Evolutionary conservation across 352 stramenopile genomes (phyloP), one percentile per base, ranked within the genome.

Genomic region (Globisporangium spinosum): DNA sequence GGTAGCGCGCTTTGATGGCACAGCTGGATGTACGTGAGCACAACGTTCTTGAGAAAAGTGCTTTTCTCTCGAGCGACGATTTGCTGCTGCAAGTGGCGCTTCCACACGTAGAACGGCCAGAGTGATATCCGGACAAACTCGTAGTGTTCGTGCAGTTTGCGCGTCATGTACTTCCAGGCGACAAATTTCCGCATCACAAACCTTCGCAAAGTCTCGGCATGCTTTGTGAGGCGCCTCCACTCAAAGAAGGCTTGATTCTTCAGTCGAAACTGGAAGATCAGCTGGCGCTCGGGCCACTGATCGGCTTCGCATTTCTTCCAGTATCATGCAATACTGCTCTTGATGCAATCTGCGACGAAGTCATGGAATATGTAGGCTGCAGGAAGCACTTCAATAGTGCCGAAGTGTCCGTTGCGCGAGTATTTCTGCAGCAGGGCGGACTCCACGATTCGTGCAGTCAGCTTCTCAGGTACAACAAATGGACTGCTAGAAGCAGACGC

Each of bases 31-130:
- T 91, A 90, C 23, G 80, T 87, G 15, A 65, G 51, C 72, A 88
- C 76, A 4, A 91, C 71, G 29, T 80, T 79, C 51, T 68, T 76
- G 13, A 93, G 53, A 38, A 92, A 90, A 5, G 67, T 56, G 12
- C 74, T 76, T 68, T 94, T 94, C 20, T 78, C 76, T 45, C 76
- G 76, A 17, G 81, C 84, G 10, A 91, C 79, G 38, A 91, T 85
- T 57, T 83, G 77, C 68, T 88, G 78, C 49, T 89, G 80, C n/a
- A 90, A 67, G 62, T 86, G 74, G 15, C 86, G 80, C 67, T 90
- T 91, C 86, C 86, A 93, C 17, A 90, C 72, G 72, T 91, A 92
- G 75, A 91, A 89, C 55, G 86, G 83, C 85, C 86, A 94, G 64
- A 94, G 93, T 22, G 77, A 82, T 15, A 66, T 74, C 25, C 81